Percentiles rank a stretch among this genome's conserved stretches.
Conservation (phyloP, 2,329 filamentous ascomycete genomes). For the Biscogniauxia marginata region DNA sequence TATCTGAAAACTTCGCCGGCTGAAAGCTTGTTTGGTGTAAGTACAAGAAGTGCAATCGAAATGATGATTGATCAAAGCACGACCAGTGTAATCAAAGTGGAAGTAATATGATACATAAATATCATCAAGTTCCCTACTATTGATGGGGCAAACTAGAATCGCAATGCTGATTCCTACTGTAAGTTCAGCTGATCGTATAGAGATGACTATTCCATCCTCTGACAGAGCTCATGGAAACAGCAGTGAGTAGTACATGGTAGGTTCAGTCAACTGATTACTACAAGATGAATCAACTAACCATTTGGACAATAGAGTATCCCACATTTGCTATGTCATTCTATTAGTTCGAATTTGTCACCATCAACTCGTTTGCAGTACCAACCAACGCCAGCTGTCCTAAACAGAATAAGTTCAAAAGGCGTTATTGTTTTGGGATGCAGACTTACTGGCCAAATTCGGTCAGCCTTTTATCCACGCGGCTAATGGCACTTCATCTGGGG, state of each 20-base stretch:
- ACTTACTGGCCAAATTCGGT: slow-evolving; percentile 61
- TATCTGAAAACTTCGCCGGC: slow-evolving; percentile 60
- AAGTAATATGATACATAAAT: slow-evolving; percentile 60
- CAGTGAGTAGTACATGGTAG: slow-evolving; percentile 49
- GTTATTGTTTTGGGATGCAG: slow-evolving; percentile 58
- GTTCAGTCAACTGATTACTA: background rate
- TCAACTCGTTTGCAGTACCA: background rate
- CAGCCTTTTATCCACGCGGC: slow-evolving; percentile 55
- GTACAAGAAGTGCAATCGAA: slow-evolving; percentile 55
- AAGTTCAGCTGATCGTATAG: slow-evolving; percentile 56
- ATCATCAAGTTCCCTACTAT: slow-evolving; percentile 30
- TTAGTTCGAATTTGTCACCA: background rate
- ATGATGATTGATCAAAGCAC: slow-evolving; percentile 60
- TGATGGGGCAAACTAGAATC: slow-evolving; percentile 36
- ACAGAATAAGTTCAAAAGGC: background rate
- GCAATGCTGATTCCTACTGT: slow-evolving; percentile 58
- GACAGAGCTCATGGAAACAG: slow-evolving; percentile 59
- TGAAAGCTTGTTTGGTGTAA: slow-evolving; percentile 58
- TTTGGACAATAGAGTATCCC: slow-evolving; percentile 62
- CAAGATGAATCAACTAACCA: slow-evolving; percentile 40
- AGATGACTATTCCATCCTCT: slow-evolving; percentile 51
- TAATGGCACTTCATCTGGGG: slow-evolving; percentile 52
- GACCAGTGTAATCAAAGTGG: slow-evolving; percentile 37
- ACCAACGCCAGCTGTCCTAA: slow-evolving; percentile 4
- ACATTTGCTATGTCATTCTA: slow-evolving; percentile 31